Base-by-base conservation (phyloP, 192 early-diverging fungal genomes). In the Gaertneriomyces semiglobifer region DNA sequence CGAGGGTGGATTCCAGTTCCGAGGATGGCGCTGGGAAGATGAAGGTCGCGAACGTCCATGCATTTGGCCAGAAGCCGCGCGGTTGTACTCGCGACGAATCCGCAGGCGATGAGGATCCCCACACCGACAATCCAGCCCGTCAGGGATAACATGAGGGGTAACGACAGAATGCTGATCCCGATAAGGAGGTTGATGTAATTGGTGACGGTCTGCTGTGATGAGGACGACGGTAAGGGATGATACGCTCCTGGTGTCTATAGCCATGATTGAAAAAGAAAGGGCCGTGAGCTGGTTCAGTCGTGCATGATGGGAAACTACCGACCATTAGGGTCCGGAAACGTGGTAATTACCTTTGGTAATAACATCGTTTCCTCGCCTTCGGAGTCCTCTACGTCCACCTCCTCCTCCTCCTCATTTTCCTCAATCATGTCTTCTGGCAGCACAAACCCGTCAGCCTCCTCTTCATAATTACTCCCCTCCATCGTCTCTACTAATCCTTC, bases 141-240 rank as follows among this genome's bases (percentile, higher is more conserved):
- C 44, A 76, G 73, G 11, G 75, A 73, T 43, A 90, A 74, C 6
- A 79, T 83, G 38, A 82, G 76, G 4, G 88, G 88, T 7, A 90
- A 63, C 8, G 86, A 71, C 12, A 90, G 63, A 46, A 90, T 82
- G 42, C 83, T 88, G 60, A 90, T 80, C 19, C 85, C 85, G 60
- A 86, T 88, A 33, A 87, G 68, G 19, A 87, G 79, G 58, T 87
- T 87, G 52, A 88, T 75, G 5, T 74, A 75, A 61, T 87, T 87
- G 56, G 88, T 20, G 4, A 53, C 51, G 2, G 71, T 91, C 20
- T 68, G 66, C 4, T n/a, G 40, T 7, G 20, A 6, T 33, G 57
- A 18, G 3, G 66, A 59, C 19, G 48, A 12, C 43, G 66, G 58
- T 5, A 44, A 47, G 25, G 43, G 38, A 8, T 14, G n/a, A 16